Conservation (phyloP, 345 rosid genomes). For the Litchi chinensis region DNA sequence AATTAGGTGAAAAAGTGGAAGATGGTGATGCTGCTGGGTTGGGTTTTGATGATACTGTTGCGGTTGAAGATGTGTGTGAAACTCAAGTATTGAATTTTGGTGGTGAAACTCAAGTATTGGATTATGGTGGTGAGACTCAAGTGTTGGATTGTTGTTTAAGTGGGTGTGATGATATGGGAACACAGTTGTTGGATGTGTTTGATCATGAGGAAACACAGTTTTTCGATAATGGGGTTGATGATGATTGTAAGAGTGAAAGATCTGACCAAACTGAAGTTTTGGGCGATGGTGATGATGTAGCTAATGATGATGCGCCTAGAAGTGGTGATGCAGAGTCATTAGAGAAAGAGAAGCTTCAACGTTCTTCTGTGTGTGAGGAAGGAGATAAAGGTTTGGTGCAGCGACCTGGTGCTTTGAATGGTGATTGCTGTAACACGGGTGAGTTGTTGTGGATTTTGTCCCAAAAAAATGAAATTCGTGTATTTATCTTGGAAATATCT, state of each 20-base stretch:
- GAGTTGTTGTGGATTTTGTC: conserved; percentile 20
- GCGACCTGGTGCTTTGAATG: conserved; percentile 19
- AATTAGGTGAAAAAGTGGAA: conserved; percentile 24
- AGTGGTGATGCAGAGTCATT: conserved; percentile 25
- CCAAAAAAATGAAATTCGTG: background rate
- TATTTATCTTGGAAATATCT: background rate
- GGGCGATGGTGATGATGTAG: conserved; percentile 35
- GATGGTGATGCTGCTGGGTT: conserved; percentile 17
- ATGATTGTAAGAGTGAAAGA: conserved; percentile 53
- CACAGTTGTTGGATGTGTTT: conserved; percentile 30
- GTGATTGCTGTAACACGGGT: conserved; percentile 42
- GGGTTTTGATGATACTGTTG: conserved; percentile 28
- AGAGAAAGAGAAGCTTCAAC: conserved; percentile 26
- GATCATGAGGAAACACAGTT: conserved; percentile 26
- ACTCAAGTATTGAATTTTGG: conserved; percentile 21
- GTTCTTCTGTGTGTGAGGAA: conserved; percentile 16
- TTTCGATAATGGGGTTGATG: conserved; percentile 19
- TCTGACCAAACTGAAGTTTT: conserved; percentile 49
- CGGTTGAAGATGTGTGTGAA: conserved; percentile 35
- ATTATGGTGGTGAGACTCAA: conserved; percentile 16
- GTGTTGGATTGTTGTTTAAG: background rate
- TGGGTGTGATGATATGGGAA: conserved; percentile 8
- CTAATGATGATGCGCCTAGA: conserved; percentile 37
- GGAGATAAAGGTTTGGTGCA: conserved; percentile 26
- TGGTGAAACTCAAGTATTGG: conserved; percentile 37